Evolutionary conservation across 805 yeast genomes (phyloP), one percentile per base, ranked within the genome.

Genomic region (Cyberlindnera meyerae): DNA sequence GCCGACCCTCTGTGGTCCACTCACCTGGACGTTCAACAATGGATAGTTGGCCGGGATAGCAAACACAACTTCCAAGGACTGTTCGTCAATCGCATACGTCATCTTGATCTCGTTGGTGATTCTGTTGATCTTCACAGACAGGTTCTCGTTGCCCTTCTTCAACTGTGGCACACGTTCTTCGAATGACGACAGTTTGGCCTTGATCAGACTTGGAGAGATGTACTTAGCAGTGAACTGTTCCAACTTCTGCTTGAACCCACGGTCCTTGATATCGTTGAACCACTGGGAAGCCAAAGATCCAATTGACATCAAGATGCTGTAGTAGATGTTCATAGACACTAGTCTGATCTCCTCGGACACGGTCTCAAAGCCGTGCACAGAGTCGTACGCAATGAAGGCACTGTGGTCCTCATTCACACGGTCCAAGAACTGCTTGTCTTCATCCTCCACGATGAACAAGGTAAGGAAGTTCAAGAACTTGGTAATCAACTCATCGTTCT

Each of bases 81-180:
- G 95, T 38, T 89, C 97, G 58, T 89, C 97, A 39, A 89, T 84
- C 31, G 77, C 65, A 56, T 84, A 88, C 1, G 71, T 63, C 1
- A 87, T 80, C 44, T 72, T 79, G 41, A 89, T 75, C 55, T 87
- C 96, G 45, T 76, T 74, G 2, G 76, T 64, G 4, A 69, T 64
- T 36, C 64, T 68, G 52, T 79, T 81, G 22, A 86, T 68, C 54
- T 75, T 81, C 33, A 87, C 72, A 2, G 71, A 69, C 39, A 74
- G 44, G 18, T 65, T 63, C 35, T 64, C 65, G 41, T 67, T 62
- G 22, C 62, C 60, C 12, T 49, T 53, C 13, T 55, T 57, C 34
- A 61, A 47, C 7, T 44, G 38, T 7, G 57, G 52, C 45, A 72
- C 63, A 13, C 71, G 66, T 8, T 51, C 42, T 13, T 70, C 66